A percentile compares a stretch with the other conserved stretches of the same genome.
phyloP scores from a whole-genome alignment of 2,329 filamentous ascomycete genomes.

The Arthroderma sp. region DNA sequence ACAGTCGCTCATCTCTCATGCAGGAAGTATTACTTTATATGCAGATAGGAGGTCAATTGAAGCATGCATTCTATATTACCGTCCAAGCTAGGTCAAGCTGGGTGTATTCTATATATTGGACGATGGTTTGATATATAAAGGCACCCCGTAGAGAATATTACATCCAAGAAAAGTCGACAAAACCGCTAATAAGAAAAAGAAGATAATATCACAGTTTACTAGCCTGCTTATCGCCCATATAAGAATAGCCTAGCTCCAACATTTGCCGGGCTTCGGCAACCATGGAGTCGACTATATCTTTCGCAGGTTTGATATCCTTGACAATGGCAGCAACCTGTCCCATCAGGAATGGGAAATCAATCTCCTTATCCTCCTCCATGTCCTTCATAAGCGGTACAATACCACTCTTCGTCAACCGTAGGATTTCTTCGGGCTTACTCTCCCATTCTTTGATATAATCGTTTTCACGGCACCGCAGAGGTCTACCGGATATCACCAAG shows the following conservation, averaged over 20 bases:
- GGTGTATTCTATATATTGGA: too few relatives aligned
- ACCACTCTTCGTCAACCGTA: slow-evolving; percentile 60
- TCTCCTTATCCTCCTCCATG: slow-evolving; percentile 65
- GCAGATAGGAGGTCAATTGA: neutral
- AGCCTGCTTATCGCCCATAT: slow-evolving; percentile 36
- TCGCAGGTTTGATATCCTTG: slow-evolving; percentile 63
- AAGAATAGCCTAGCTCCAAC: slow-evolving; percentile 50
- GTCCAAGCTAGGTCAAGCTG: neutral
- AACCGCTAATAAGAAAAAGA: neutral
- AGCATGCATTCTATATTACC: neutral
- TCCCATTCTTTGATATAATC: slow-evolving; percentile 79
- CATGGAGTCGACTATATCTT: slow-evolving; percentile 82
- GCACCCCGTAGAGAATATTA: neutral
- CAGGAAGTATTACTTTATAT: neutral
- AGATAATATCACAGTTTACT: slow-evolving; percentile 35
- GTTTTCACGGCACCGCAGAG: slow-evolving; percentile 68
- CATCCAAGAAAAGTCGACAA: neutral
- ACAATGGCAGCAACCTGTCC: slow-evolving; percentile 81
- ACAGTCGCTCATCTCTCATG: too few relatives aligned
- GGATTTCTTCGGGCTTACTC: slow-evolving; percentile 58
- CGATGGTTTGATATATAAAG: too few relatives aligned
- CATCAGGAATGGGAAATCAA: slow-evolving; percentile 85
- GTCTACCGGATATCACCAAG: slow-evolving; percentile 68
- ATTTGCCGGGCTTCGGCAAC: slow-evolving; percentile 60
- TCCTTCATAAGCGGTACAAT: slow-evolving; percentile 74